phyloP scores from a whole-genome alignment of 352 stramenopile species.

The Hyaloperonospora brassicae region DNA sequence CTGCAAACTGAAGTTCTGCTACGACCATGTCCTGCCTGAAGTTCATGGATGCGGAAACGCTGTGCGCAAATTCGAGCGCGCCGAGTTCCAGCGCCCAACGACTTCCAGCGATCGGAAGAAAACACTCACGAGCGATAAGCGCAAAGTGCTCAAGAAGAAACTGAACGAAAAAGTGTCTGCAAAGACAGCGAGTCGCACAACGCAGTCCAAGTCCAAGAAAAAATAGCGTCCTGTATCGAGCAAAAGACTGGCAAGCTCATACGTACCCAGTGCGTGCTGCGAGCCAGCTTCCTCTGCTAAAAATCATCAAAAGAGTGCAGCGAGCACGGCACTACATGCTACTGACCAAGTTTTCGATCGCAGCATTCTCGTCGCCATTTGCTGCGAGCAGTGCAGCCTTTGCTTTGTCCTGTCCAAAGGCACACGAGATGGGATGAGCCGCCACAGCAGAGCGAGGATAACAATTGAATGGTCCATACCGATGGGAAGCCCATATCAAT shows the following conservation, averaged over 20 bases:
- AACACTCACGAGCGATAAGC: slow-evolving; percentile 44
- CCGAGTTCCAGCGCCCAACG: slow-evolving; percentile 42
- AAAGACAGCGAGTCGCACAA: slow-evolving; percentile 37
- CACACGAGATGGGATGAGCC: background rate
- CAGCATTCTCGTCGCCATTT: slow-evolving; percentile 82
- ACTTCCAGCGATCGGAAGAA: slow-evolving; percentile 10
- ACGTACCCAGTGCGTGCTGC: slow-evolving; percentile 24
- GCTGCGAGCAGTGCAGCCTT: slow-evolving; percentile 53
- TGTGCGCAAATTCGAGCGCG: slow-evolving; percentile 48
- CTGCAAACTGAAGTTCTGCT: slow-evolving; percentile 85
- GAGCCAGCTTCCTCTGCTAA: background rate
- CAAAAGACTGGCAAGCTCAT: slow-evolving; percentile 3
- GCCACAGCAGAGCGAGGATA: background rate
- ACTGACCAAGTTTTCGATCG: slow-evolving; percentile 77
- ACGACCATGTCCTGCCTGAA: slow-evolving; percentile 61
- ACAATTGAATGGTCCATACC: slow-evolving; percentile 18
- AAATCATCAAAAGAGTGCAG: background rate
- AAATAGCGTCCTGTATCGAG: slow-evolving; percentile 19
- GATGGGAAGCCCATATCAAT: slow-evolving; percentile 84
- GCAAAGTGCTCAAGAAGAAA: slow-evolving; percentile 65
- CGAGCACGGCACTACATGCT: slow-evolving; percentile 39
- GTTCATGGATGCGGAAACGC: slow-evolving; percentile 71
- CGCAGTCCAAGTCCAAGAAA: slow-evolving; percentile 42
- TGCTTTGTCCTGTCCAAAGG: slow-evolving; percentile 42
- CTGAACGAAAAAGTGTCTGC: slow-evolving; percentile 54